phyloP scores from a whole-genome alignment of 305 asterid genomes.

The Fraxinus latifolia region DNA sequence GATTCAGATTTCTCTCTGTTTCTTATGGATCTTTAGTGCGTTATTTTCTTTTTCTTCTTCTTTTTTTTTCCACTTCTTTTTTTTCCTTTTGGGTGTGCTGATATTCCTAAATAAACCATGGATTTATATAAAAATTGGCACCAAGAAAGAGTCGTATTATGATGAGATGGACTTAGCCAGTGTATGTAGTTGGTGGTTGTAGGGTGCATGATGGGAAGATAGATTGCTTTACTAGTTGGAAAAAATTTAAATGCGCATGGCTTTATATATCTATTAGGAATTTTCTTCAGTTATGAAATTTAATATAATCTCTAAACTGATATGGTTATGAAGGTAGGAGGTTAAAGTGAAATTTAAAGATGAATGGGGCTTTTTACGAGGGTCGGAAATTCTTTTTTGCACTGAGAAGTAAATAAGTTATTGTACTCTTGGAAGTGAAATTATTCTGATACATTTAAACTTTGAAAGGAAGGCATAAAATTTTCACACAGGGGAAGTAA shows the following conservation, averaged over 20 bases:
- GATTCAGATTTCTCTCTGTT: neutral
- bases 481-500: neutral
- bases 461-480: neutral
- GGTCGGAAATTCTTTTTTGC: neutral
- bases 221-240: neutral
- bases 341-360: neutral
- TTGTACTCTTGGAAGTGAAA: slow-evolving; percentile 1
- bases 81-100: neutral
- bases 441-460: neutral
- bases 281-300: neutral
- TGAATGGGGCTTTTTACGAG: neutral
- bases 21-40: neutral
- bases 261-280: neutral
- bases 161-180: neutral
- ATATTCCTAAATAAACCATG: neutral
- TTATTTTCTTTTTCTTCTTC: neutral
- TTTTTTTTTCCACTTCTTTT: neutral
- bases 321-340: neutral
- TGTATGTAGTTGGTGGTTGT: neutral
- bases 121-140: neutral
- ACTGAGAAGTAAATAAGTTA: neutral
- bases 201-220: neutral
- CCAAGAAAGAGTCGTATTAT: neutral
- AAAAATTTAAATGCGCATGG: neutral
- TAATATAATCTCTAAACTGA: neutral